Percentiles rank a stretch among this genome's conserved stretches.
phyloP scores from a whole-genome alignment of 352 stramenopile genomes.

The Phytophthora citrophthora region DNA sequence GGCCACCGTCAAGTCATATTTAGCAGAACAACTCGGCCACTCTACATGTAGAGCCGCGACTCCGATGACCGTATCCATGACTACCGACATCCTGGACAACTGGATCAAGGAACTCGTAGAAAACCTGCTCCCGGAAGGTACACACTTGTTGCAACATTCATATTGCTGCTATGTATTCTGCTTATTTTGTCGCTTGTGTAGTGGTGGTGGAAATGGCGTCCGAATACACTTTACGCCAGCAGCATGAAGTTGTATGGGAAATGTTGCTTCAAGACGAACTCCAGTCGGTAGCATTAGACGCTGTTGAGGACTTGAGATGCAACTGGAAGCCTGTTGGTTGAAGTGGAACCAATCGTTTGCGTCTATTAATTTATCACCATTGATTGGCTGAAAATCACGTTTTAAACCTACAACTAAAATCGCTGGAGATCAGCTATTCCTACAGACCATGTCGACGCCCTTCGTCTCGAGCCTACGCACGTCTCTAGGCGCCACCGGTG shows the following conservation, averaged over 20 bases:
- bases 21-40: constrained; percentile 36
- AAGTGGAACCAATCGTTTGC: too few species aligned
- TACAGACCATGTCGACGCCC: constrained; percentile 29
- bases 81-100: constrained; percentile 44
- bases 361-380: too few species aligned
- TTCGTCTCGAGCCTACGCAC: constrained; percentile 57
- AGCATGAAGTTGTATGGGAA: constrained; percentile 13
- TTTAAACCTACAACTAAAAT: too few species aligned
- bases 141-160: not conserved
- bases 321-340: too few species aligned
- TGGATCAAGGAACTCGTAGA: constrained; percentile 39
- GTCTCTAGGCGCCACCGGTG: constrained; percentile 21
- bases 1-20: constrained; percentile 47
- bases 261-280: constrained; percentile 15
- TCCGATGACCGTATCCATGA: constrained; percentile 19
- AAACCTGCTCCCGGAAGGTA: constrained; percentile 49
- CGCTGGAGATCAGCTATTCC: too few species aligned
- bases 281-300: constrained; percentile 8
- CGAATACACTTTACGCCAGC: constrained; percentile 20
- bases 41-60: constrained; percentile 29
- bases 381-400: not conserved
- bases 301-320: not conserved
- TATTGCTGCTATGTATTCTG: not conserved
- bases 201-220: constrained; percentile 36
- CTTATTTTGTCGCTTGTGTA: constrained; percentile 13